Conservation (phyloP, 441 rosid genomes). For the Adansonia madagascariensis region DNA sequence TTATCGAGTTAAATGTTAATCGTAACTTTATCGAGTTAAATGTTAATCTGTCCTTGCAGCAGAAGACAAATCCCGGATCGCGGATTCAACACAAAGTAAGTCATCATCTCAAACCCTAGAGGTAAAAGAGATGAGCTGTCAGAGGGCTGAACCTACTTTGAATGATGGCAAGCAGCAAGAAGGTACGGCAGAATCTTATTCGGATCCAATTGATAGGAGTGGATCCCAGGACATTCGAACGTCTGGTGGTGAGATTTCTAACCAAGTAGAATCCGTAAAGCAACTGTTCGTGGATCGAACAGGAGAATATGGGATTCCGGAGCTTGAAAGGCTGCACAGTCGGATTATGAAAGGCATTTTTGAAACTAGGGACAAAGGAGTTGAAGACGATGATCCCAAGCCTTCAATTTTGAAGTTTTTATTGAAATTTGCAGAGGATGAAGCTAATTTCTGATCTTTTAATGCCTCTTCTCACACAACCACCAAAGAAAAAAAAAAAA, state of each 20-base stretch:
- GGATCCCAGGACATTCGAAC: conserved; percentile 40
- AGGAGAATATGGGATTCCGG: conserved; percentile 68
- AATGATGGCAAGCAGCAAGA: conserved; percentile 41
- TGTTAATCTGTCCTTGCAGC: background rate
- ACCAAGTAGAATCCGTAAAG: conserved; percentile 49
- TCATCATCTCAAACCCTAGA: conserved; percentile 42
- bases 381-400: conserved; percentile 50
- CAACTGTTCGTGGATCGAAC: conserved; percentile 56
- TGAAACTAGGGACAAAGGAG: conserved; percentile 50
- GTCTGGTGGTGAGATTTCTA: conserved; percentile 53
- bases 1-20: background rate
- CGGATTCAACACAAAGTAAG: conserved; percentile 46
- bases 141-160: conserved; percentile 41
- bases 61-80: conserved; percentile 2
- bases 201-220: conserved; percentile 34
- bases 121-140: conserved; percentile 39
- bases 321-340: conserved; percentile 84
- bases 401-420: conserved; percentile 86
- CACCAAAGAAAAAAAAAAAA: background rate
- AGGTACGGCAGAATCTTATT: conserved; percentile 42
- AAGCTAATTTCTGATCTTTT: conserved; percentile 64
- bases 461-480: conserved; percentile 19
- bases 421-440: conserved; percentile 65
- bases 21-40: background rate
- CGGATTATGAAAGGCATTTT: conserved; percentile 77